Conservation (phyloP, 2,329 filamentous ascomycete genomes). For the Magnaporthiopsis poae region DNA sequence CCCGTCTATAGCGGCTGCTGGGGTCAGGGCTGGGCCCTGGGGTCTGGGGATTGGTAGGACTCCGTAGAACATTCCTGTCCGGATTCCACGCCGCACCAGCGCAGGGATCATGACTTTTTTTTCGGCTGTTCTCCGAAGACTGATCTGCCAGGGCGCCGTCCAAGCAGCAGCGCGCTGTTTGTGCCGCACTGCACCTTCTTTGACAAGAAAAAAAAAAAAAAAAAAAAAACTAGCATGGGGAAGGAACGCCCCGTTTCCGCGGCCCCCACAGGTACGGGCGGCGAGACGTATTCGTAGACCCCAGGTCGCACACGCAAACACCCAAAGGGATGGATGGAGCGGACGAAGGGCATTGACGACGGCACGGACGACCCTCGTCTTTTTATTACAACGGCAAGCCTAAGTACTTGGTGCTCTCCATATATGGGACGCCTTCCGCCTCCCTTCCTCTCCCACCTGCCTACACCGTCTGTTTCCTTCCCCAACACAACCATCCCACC, state of each 20-base stretch:
- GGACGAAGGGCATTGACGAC: not conserved
- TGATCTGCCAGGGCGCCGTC: not conserved
- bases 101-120: slow-evolving; percentile 1
- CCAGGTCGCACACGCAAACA: not conserved
- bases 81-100: slow-evolving; percentile 1
- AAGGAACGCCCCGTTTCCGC: slow-evolving; percentile 3
- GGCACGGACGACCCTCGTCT: not conserved
- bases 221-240: not conserved
- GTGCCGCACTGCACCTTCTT: not conserved
- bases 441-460: not conserved
- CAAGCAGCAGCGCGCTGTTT: not conserved
- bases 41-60: not conserved
- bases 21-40: not conserved
- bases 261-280: not conserved
- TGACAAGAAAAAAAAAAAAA: not conserved
- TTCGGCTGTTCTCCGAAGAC: not conserved
- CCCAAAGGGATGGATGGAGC: not conserved
- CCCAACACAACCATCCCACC: not conserved
- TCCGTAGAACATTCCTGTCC: not conserved
- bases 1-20: not conserved
- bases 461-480: not conserved
- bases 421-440: not conserved
- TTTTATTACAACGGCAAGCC: not conserved
- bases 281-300: not conserved
- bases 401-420: not conserved